Conservation (phyloP, 2,329 filamentous ascomycete genomes). For the Knufia petricola region DNA sequence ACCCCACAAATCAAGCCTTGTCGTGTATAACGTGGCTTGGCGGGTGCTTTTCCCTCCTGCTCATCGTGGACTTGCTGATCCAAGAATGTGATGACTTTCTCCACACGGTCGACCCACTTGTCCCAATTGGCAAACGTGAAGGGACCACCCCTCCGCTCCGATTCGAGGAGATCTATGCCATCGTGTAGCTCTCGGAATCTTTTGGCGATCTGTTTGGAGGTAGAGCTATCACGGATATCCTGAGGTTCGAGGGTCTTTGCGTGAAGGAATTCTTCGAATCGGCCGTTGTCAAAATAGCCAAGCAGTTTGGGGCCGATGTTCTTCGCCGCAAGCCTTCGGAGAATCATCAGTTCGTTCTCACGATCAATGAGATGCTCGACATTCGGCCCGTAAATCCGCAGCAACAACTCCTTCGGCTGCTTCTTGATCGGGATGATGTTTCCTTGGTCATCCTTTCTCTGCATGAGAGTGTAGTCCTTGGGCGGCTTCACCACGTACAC, state of each 20-base stretch:
- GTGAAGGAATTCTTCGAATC: constrained; percentile 91
- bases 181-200: constrained; percentile 94
- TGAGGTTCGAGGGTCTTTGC: constrained; percentile 67
- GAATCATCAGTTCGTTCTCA: constrained; percentile 76
- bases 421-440: constrained; percentile 14
- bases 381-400: constrained; percentile 89
- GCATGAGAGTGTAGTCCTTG: constrained; percentile 24
- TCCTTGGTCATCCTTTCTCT: constrained; percentile 14
- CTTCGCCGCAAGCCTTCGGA: constrained; percentile 77
- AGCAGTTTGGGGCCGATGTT: constrained; percentile 85
- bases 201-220: constrained; percentile 87
- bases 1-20: constrained; percentile 73
- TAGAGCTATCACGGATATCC: constrained; percentile 71
- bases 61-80: constrained; percentile 49
- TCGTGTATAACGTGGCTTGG: constrained; percentile 15
- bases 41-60: constrained; percentile 25
- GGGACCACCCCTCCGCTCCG: constrained; percentile 69
- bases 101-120: constrained; percentile 64
- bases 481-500: constrained; percentile 91
- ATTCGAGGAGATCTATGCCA: constrained; percentile 72
- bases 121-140: constrained; percentile 92
- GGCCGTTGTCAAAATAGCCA: constrained; percentile 86
- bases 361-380: constrained; percentile 93
- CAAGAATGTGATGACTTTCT: constrained; percentile 43
- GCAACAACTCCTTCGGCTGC: constrained; percentile 58